Conservation (phyloP, 345 rosid genomes). For the Cardiospermum halicacabum region DNA sequence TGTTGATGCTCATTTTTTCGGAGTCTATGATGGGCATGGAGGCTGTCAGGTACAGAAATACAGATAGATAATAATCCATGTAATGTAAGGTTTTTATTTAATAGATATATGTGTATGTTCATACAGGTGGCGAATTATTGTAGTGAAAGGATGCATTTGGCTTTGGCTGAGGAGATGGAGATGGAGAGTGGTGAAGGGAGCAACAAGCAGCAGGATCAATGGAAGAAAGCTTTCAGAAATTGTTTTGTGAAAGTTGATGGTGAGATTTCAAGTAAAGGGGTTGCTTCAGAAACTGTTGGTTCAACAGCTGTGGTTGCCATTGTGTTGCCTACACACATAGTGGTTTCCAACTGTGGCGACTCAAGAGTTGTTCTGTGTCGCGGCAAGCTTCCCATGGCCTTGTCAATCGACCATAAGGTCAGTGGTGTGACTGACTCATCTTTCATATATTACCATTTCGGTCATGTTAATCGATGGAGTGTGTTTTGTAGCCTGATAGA, state of each 20-base stretch:
- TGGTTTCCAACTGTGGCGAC: slow-evolving; percentile 77
- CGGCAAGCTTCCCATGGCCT: slow-evolving; percentile 48
- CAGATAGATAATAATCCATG: too few relatives aligned
- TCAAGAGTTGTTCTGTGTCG: slow-evolving; percentile 75
- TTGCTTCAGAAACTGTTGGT: slow-evolving; percentile 66
- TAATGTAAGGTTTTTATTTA: neutral
- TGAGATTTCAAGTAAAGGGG: slow-evolving; percentile 29
- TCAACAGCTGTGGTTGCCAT: slow-evolving; percentile 83
- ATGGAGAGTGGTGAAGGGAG: slow-evolving; percentile 24
- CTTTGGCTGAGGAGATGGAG: slow-evolving; percentile 63
- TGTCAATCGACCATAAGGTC: slow-evolving; percentile 77
- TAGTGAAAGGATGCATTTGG: slow-evolving; percentile 55
- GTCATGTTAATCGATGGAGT: neutral
- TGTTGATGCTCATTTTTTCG: slow-evolving; percentile 51
- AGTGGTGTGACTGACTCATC: slow-evolving; percentile 1
- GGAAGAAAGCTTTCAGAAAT: slow-evolving; percentile 56
- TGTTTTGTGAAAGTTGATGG: slow-evolving; percentile 63
- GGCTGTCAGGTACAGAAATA: slow-evolving; percentile 54
- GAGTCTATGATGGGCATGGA: slow-evolving; percentile 81
- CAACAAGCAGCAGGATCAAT: slow-evolving; percentile 44
- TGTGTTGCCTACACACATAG: slow-evolving; percentile 47
- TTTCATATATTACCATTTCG: slow-evolving; percentile 6
- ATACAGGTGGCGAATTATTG: slow-evolving; percentile 69
- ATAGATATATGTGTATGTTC: too few relatives aligned
- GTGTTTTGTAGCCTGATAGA: slow-evolving; percentile 63